Percentiles rank a stretch among this genome's conserved stretches.
Conservation (phyloP, 306 rosid species). For the Casuarina cunninghamiana region DNA sequence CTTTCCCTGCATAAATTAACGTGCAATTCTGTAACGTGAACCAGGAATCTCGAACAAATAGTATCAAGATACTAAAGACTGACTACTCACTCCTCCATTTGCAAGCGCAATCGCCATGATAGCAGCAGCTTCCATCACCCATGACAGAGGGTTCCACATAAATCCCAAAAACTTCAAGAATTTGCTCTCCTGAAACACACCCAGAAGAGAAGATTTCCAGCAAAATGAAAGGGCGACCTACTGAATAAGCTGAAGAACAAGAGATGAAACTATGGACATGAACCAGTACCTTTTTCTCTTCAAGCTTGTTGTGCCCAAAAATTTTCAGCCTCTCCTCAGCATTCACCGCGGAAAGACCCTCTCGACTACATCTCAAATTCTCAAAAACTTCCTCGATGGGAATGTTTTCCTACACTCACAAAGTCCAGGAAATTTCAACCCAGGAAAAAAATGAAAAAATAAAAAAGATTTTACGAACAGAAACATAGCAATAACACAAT, state of each 20-base stretch:
- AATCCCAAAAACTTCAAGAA: slow-evolving; percentile 88
- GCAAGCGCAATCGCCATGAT: slow-evolving; percentile 99
- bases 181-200: slow-evolving; percentile 77
- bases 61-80: slow-evolving; percentile 13
- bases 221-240: neutral
- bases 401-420: slow-evolving; percentile 80
- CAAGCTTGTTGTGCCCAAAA: slow-evolving; percentile 96
- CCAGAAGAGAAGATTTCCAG: slow-evolving; percentile 30
- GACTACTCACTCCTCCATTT: slow-evolving; percentile 85
- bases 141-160: slow-evolving; percentile 99
- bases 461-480: slow-evolving; percentile 5
- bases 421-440: slow-evolving; percentile 4
- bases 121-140: slow-evolving; percentile 99
- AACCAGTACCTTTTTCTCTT: slow-evolving; percentile 67
- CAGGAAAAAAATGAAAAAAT: slow-evolving; percentile 5
- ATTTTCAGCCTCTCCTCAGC: slow-evolving; percentile 84
- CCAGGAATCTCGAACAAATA: slow-evolving; percentile 4
- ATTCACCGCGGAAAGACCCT: slow-evolving; percentile 79
- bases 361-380: slow-evolving; percentile 94
- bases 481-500: slow-evolving; percentile 9
- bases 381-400: slow-evolving; percentile 97
- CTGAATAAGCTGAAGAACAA: slow-evolving; percentile 10
- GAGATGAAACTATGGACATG: neutral
- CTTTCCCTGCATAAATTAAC: slow-evolving; percentile 57
- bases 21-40: slow-evolving; percentile 19